Conservation (phyloP, 2,329 filamentous ascomycete genomes). For the Diplodia mutila region DNA sequence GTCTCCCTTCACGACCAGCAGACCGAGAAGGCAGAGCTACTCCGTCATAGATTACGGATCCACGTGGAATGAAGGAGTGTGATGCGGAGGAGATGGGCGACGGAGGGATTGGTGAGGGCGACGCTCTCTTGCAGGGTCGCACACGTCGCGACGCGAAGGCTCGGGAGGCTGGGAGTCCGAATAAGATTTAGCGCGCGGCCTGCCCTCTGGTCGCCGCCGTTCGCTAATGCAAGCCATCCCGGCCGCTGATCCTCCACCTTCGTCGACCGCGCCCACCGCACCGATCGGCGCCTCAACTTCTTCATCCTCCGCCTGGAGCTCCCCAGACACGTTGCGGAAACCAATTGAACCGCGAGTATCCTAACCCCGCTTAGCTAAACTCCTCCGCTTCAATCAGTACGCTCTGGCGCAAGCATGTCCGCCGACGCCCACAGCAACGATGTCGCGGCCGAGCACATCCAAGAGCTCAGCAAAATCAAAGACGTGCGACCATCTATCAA, state of each 20-base stretch:
- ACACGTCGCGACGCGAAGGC: conserved; percentile 9
- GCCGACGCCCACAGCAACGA: conserved; percentile 2
- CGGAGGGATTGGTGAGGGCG: background rate
- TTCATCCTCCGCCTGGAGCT: background rate
- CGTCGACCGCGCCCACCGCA: background rate
- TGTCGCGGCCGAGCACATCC: conserved; percentile 22
- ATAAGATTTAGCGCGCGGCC: conserved; percentile 25
- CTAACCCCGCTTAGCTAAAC: background rate
- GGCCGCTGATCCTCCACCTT: conserved; percentile 19
- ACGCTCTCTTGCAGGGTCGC: background rate
- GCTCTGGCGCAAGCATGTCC: background rate
- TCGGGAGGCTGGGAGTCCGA: conserved; percentile 4
- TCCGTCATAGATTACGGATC: background rate
- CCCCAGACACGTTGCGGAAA: background rate
- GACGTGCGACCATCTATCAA: background rate
- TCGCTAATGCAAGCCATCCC: conserved; percentile 18
- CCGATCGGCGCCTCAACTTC: conserved; percentile 11
- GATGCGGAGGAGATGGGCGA: background rate
- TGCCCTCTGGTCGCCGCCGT: conserved; percentile 8
- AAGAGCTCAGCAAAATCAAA: conserved; percentile 25
- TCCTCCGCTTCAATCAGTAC: background rate
- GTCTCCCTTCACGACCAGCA: background rate
- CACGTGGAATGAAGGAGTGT: background rate
- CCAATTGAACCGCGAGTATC: background rate
- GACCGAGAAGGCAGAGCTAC: background rate